Conservation (phyloP, 139 green algal genomes). For the Closterium sp. region DNA sequence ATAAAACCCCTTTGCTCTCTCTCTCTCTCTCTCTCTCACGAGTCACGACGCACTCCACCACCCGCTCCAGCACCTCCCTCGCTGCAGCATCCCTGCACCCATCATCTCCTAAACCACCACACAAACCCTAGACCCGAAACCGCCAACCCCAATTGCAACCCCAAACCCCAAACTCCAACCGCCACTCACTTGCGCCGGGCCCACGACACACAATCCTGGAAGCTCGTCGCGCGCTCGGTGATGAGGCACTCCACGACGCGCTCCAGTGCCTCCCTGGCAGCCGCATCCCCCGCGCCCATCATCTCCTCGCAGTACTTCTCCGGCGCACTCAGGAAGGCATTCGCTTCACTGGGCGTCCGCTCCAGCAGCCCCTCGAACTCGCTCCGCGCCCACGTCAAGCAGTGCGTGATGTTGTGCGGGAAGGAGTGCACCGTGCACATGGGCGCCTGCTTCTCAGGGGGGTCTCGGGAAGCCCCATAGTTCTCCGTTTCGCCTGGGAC, state of each 20-base stretch:
- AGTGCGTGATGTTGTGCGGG: slow-evolving; percentile 98
- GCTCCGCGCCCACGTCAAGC: slow-evolving; percentile 80
- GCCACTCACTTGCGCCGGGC: slow-evolving; percentile 57
- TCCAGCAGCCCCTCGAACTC: slow-evolving; percentile 98
- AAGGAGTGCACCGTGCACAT: slow-evolving; percentile 99
- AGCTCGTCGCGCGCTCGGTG: slow-evolving; percentile 60
- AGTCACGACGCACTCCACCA: slow-evolving; percentile 79
- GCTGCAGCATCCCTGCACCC: slow-evolving; percentile 44
- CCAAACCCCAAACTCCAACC: neutral
- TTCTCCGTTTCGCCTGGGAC: slow-evolving; percentile 94
- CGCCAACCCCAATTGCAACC: too few relatives aligned
- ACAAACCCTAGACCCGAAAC: too few relatives aligned
- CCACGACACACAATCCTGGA: slow-evolving; percentile 87
- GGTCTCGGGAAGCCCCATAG: slow-evolving; percentile 85
- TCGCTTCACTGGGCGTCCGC: slow-evolving; percentile 82
- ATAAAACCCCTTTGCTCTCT: slow-evolving; percentile 69
- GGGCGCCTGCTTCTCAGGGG: slow-evolving; percentile 91
- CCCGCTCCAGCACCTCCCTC: slow-evolving; percentile 79
- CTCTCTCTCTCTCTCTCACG: too few relatives aligned
- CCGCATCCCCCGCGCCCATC: slow-evolving; percentile 43
- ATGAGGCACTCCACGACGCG: slow-evolving; percentile 80
- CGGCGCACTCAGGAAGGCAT: slow-evolving; percentile 81
- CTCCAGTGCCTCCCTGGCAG: slow-evolving; percentile 78
- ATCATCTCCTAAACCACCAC: neutral
- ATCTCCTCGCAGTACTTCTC: slow-evolving; percentile 66